These are phyloP conservation scores for Claviceps quebecensis DNA, from an alignment of 2,329 filamentous ascomycete genomes.

Conservation along the genomic window DNA sequence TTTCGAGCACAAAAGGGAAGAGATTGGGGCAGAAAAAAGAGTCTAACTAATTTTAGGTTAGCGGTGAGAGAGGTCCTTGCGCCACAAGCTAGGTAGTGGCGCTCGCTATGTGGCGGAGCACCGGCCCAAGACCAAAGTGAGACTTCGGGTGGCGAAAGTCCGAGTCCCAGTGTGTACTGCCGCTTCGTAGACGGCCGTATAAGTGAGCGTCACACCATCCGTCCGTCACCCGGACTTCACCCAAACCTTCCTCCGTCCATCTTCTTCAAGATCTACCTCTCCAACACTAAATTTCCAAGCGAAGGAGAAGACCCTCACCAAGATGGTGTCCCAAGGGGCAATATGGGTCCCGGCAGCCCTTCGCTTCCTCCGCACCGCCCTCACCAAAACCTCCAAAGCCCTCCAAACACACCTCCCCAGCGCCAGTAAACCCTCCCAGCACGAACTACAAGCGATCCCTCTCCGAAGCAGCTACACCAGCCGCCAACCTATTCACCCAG, in stretches of 20 bases:
- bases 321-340: conserved; percentile 42
- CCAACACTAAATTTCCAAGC: not conserved
- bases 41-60: not conserved
- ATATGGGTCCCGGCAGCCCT: conserved; percentile 43
- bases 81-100: not conserved
- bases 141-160: conserved; percentile 15
- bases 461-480: conserved; percentile 24
- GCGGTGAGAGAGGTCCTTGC: not conserved
- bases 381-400: conserved; percentile 35
- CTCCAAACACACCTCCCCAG: conserved; percentile 35
- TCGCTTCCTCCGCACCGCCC: conserved; percentile 38
- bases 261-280: not conserved
- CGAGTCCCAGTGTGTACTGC: not conserved
- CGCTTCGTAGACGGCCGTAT: conserved; percentile 5
- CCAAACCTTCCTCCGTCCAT: not conserved
- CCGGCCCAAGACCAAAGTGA: conserved; percentile 11
- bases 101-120: conserved; percentile 21
- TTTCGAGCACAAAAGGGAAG: conserved; percentile 3
- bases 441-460: conserved; percentile 31
- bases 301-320: conserved; percentile 11
- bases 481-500: conserved; percentile 40
- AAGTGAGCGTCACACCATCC: conserved; percentile 9
- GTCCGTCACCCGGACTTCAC: not conserved
- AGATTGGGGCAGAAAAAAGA: not conserved
- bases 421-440: conserved; percentile 29